Base-by-base conservation (phyloP, 2,329 filamentous ascomycete species). In the Fusarium redolens region DNA sequence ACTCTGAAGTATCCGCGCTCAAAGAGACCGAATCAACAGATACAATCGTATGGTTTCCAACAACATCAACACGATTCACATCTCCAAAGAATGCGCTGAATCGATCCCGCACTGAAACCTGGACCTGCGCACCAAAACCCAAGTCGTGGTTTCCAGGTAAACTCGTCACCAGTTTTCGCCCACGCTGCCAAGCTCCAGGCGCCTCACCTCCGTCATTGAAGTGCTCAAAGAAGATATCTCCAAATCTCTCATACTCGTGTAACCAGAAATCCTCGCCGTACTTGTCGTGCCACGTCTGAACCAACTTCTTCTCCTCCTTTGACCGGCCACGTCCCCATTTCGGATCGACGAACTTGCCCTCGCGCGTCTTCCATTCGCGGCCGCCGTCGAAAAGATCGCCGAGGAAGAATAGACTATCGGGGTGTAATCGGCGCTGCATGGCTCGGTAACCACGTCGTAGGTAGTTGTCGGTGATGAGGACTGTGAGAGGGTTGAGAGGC, bases 341-440 rank as follows among this genome's bases (percentile, higher is more conserved):
- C 2, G 89, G 88, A 71, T 92, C 90, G 30, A 86, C 82, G 58
- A 90, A 90, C 50, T 86, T 81, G 47, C 89, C 92, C 30, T 86
- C 86, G 5, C 82, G 84, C 17, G 95, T 96, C 74, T 92, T 92
- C 96, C 96, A 99, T 85, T 99, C 96, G 74, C 96, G 89, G 13
- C 96, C 96, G 7, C 96, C 96, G 79, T 99, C 96, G 78, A 99
- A 98, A 2, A 99, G 85, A 79, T 99, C 96, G 12, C 96, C 96
- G 0, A 99, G 85, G 79, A 99, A 98, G 79, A 98, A 90, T 2
- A 97, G 86, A 20, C 93, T 95, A 79, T 98, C 94, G 0, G 96
- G 96, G n/a, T 89, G 89, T 18, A 98, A 86, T 22, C 89, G 84
- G 22, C 88, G 84, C 78, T 97, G 94, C 65, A 98, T 87, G 59